Evolutionary conservation across 2,329 filamentous ascomycete genomes (phyloP), one percentile per base, ranked within the genome.

Genomic region (Corynespora cassiicola): DNA sequence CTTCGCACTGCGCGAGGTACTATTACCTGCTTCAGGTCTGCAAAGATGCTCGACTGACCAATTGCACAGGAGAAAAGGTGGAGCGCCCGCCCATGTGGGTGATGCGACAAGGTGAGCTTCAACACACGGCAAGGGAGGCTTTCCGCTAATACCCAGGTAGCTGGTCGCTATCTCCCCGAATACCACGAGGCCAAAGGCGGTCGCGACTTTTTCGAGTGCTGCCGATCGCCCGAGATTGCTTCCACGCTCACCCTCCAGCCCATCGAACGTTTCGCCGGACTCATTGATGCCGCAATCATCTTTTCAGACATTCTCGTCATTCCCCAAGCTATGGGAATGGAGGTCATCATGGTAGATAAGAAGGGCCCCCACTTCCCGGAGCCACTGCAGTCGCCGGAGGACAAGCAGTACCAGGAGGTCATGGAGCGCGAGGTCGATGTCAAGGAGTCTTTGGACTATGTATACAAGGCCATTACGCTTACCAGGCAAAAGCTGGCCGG

Each of bases 241-340:
- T 96, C 90, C 20, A 95, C 88, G 24, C 76, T 99, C 56, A 99
- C 94, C 5, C 81, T 99, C 18, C 94, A 99, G 71, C 94, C 94
- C 36, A 85, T 99, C 60, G 90, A 96, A 58, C 90, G 94, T 36
- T 99, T 85, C 66, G 85, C 80, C 26, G 91, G 90, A 27, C 85
- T 99, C 46, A 83, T 99, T 56, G 94, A 99, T 70, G 92, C 90
- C 18, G 91, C 94, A 44, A 99, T 99, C 62, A 99, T 99, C 70
- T 99, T 99, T 78, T 96, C 90, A 39, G 94, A 99, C 67, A 99
- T 99, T 52, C 82, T 99, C 23, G 94, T 99, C 29, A 91, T 99
- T 48, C 94, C 94, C 0, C 94, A 99, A 74, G 94, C 94, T 20
- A 88, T 99, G 83, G 94, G 94, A 1, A 99, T 99, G 94, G 79